Evolutionary conservation across 179 eudicot species (phyloP), one percentile per base, ranked within the genome.

Genomic region (Camellia oleifera): DNA sequence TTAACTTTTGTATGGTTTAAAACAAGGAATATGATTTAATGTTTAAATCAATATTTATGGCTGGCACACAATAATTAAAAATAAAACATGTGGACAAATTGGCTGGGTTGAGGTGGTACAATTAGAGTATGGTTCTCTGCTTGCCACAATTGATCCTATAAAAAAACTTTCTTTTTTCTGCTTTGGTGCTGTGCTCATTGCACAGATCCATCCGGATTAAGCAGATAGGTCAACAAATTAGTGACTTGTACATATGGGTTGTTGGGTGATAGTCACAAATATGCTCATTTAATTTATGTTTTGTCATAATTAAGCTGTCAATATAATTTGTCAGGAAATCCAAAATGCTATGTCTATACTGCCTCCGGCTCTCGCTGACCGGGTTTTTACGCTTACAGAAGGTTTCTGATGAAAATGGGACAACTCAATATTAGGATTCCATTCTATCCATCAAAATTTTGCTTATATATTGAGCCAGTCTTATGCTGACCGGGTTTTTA

Each of bases 401-500:
- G 82, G 84, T 73, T 82, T 82, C 71, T 78, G 76, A 81, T 23
- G 48, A 53, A 14, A 53, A 48, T 61, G 69, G 69, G 60, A 50
- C 40, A 32, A 32, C 3, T 63, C 20, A 3, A 48, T 0, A 46
- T 23, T 20, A 46, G 2, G 17, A 23, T 20, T 23, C 2, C 20
- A 26, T 26, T 23, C 48, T 18, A 12, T 63, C 20, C 3, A 3
- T 12, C 4, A 7, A 2, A 4, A 4, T 45, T 64, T 76, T 76
- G 44, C 23, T 64, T 17, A 14, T 18, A 17, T 17, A 18, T 10
- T 46, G 76, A 23, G 7, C 32, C 32, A 26, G 48, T 61, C 87
- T 50, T 87, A 94, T 76, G 83, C 88, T 12, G 92, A 88, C 50
- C 88, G 99, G 79, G 92, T 91, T 50, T 92, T 84, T 82, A 89